phyloP scores from a whole-genome alignment of 345 rosid species.

The Salix brachista region DNA sequence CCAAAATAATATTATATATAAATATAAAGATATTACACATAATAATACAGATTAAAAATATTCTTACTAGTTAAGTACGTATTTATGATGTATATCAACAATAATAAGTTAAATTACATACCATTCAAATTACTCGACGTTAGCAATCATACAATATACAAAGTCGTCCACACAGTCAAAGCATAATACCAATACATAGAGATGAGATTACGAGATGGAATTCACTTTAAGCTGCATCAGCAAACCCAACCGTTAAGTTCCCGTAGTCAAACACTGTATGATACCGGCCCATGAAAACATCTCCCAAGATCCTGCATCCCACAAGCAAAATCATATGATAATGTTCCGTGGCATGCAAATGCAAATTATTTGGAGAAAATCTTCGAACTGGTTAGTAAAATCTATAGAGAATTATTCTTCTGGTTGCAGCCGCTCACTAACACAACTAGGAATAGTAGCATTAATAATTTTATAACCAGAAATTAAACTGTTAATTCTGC shows the following conservation, averaged over 20 bases:
- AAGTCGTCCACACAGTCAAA: background rate
- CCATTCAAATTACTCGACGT: background rate
- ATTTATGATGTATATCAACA: too few relatives aligned
- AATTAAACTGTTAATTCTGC: background rate
- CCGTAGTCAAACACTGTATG: constrained; percentile 34
- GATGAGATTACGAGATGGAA: background rate
- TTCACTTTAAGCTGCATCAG: constrained; percentile 26
- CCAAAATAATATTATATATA: too few relatives aligned
- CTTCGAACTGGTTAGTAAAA: background rate
- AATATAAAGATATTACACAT: too few relatives aligned
- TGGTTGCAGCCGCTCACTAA: background rate
- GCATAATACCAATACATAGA: background rate
- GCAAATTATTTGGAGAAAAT: background rate
- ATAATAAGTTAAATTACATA: too few relatives aligned
- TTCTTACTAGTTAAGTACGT: background rate
- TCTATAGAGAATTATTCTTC: background rate
- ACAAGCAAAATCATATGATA: background rate
- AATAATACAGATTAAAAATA: too few relatives aligned
- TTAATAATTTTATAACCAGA: background rate
- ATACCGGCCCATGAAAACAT: constrained; percentile 33
- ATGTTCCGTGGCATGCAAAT: background rate
- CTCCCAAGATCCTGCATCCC: constrained; percentile 32
- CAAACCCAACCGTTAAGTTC: constrained; percentile 29
- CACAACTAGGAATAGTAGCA: background rate
- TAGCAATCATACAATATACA: background rate